Conservation (phyloP, 352 stramenopile species). For the Saprolegnia diclina region DNA sequence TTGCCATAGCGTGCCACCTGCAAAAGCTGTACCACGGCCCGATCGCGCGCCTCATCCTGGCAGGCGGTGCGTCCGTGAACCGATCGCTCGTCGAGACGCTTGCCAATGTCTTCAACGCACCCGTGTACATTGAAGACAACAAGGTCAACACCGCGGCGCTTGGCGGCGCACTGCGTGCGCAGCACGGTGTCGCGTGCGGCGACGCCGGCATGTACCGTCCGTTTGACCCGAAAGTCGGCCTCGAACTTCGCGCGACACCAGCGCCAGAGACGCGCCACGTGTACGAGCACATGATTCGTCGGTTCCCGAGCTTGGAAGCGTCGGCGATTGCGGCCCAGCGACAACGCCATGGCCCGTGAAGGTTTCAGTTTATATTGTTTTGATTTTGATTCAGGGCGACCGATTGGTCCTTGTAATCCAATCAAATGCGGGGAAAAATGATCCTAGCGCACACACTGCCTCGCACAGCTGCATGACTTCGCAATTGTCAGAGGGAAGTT, state of each 20-base stretch:
- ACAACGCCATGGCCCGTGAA: not conserved
- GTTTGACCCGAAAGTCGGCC: slow-evolving; percentile 40
- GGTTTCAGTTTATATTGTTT: not conserved
- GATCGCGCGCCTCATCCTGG: slow-evolving; percentile 51
- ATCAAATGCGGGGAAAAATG: too few species aligned
- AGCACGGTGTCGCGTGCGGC: slow-evolving; percentile 32
- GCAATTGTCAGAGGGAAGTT: too few species aligned
- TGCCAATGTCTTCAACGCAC: slow-evolving; percentile 51
- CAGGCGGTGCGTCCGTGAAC: slow-evolving; percentile 56
- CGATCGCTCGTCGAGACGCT: slow-evolving; percentile 50
- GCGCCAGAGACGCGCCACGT: slow-evolving; percentile 28
- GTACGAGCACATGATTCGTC: slow-evolving; percentile 37
- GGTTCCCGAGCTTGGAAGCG: slow-evolving; percentile 39
- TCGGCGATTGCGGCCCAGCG: slow-evolving; percentile 33
- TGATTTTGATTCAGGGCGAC: not conserved
- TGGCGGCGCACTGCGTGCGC: slow-evolving; percentile 45
- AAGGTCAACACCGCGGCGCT: slow-evolving; percentile 49
- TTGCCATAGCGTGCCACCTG: slow-evolving; percentile 50
- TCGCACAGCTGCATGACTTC: too few species aligned
- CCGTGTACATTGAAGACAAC: slow-evolving; percentile 41
- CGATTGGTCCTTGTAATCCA: too few species aligned
- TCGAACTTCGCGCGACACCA: slow-evolving; percentile 38
- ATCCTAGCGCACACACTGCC: too few species aligned
- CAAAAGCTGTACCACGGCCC: slow-evolving; percentile 49
- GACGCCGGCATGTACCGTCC: slow-evolving; percentile 30